phyloP scores from a whole-genome alignment of 768 basidiomycete species.

The Mycena polygramma region DNA sequence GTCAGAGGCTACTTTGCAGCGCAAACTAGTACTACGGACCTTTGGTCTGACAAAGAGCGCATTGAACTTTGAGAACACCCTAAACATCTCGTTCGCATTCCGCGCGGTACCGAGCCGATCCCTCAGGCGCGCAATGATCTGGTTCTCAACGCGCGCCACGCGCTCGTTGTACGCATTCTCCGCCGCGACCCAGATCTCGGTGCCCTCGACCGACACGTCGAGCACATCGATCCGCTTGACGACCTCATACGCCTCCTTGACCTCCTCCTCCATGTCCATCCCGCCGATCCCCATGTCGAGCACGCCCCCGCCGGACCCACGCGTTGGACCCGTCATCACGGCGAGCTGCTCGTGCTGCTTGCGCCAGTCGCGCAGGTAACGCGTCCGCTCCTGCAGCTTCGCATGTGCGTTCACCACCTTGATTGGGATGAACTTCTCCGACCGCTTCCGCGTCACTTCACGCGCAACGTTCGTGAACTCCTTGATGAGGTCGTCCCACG shows the following conservation, averaged over 20 bases:
- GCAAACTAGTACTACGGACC: constrained; percentile 54
- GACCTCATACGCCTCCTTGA: constrained; percentile 96
- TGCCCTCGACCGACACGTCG: constrained; percentile 95
- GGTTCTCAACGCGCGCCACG: constrained; percentile 97
- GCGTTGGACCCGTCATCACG: constrained; percentile 96
- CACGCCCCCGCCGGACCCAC: constrained; percentile 80
- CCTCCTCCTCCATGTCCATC: constrained; percentile 98
- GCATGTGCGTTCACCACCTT: constrained; percentile 93
- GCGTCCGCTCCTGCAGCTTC: constrained; percentile 88
- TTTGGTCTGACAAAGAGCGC: constrained; percentile 96
- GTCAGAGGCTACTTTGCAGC: constrained; percentile 29
- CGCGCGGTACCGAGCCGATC: constrained; percentile 94
- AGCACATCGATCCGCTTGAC: constrained; percentile 97
- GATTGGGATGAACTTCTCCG: constrained; percentile 96
- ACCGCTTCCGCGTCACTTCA: constrained; percentile 90
- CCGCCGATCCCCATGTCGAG: constrained; percentile 87
- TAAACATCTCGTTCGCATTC: constrained; percentile 99
- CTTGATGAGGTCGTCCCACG: constrained; percentile 92
- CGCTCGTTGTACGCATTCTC: constrained; percentile 99
- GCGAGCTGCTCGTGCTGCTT: constrained; percentile 98
- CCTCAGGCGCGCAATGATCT: constrained; percentile 93
- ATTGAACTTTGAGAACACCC: constrained; percentile 99
- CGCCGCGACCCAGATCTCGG: constrained; percentile 97
- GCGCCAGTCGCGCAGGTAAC: constrained; percentile 92
- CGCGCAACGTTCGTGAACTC: constrained; percentile 94